These are phyloP conservation scores for Filobasidium floriforme DNA, from an alignment of 768 basidiomycete genomes.

Conservation along the genomic window DNA sequence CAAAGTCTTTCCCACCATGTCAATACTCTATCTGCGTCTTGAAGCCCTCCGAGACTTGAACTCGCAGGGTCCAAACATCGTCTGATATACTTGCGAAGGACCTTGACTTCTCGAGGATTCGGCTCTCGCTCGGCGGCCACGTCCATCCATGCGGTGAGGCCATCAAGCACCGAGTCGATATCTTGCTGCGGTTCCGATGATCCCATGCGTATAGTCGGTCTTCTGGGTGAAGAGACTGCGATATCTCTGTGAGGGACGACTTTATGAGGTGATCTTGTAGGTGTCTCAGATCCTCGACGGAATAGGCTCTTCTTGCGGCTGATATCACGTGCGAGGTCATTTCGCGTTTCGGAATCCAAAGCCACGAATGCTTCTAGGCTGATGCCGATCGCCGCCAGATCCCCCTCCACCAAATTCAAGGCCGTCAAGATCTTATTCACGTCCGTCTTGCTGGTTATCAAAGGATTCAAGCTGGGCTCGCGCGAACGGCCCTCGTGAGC, in stretches of 20 bases:
- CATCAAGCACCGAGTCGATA: conserved; percentile 62
- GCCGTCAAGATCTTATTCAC: too few relatives aligned
- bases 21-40: conserved; percentile 58
- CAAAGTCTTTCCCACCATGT: conserved; percentile 30
- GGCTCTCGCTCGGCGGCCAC: conserved; percentile 58
- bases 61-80: conserved; percentile 75
- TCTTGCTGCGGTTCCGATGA: conserved; percentile 50
- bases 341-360: not conserved
- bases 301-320: not conserved
- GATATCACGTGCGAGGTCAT: not conserved
- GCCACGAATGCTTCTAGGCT: not conserved
- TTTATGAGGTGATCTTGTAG: not conserved
- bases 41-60: conserved; percentile 52
- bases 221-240: not conserved
- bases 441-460: too few relatives aligned
- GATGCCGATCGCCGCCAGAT: not conserved
- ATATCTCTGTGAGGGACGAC: not conserved
- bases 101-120: conserved; percentile 64
- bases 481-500: not conserved
- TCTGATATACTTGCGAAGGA: conserved; percentile 64
- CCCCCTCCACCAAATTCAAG: too few relatives aligned
- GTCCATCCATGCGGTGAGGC: conserved; percentile 70
- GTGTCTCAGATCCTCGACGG: not conserved
- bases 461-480: too few relatives aligned
- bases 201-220: conserved; percentile 1